Base-by-base conservation (phyloP, 352 stramenopile genomes). In the Pythium sp. region DNA sequence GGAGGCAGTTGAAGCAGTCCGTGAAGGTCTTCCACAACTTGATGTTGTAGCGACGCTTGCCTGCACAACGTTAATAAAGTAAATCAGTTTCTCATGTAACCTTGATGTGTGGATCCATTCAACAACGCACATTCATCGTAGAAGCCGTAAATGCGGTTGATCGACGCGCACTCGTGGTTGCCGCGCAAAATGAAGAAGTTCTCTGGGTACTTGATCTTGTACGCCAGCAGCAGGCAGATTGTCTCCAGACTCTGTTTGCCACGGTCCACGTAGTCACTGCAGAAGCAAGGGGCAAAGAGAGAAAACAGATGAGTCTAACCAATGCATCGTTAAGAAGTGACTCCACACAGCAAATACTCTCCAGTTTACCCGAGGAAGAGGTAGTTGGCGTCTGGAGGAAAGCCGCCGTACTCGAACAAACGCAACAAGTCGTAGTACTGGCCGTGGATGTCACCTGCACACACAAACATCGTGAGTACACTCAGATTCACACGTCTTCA, bases 11-110 rank as follows among this genome's bases (percentile, higher is more conserved):
- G 84, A 97, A 98, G 58, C 91, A 90, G 72, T 98, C 92, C 14
- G 94, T 98, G 68, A 99, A 99, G 26, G 95, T 92, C 74, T 99
- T 99, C 97, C 97, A 99, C 22, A 99, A 91, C 65, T 98, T 99
- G 30, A 97, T 97, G 73, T 98, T 98, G 79, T 98, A 98, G 24
- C 94, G 86, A 60, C 95, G 87, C 71, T 94, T 95, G 74, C 81
- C 92, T 95, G 11, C 56, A 41, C 36, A 43, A n/a, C n/a, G n/a
- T n/a, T n/a, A n/a, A n/a, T n/a, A n/a, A n/a, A n/a, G n/a, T n/a
- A n/a, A n/a, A n/a, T n/a, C n/a, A n/a, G n/a, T n/a, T n/a, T n/a
- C n/a, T n/a, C n/a, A n/a, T n/a, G n/a, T n/a, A n/a, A n/a, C n/a
- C n/a, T n/a, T n/a, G n/a, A n/a, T n/a, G n/a, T n/a, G n/a, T n/a